Conservation (phyloP, 176 grass and related monocot genomes). For the Thalia dealbata region DNA sequence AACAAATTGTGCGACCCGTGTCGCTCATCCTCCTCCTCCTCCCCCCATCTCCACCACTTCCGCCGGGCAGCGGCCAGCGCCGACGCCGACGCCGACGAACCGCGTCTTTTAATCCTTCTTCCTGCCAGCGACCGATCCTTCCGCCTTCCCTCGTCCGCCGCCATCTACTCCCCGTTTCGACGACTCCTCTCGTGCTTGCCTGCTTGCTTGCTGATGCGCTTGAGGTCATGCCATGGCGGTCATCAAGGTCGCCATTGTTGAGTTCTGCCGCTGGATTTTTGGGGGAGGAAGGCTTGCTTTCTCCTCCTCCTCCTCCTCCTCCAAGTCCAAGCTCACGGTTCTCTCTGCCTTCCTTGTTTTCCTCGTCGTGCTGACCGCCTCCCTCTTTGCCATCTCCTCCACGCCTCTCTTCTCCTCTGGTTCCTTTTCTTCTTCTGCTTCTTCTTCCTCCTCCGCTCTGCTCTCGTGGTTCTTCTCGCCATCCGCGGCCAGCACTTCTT, state of each 20-base stretch:
- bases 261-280: conserved; percentile 12
- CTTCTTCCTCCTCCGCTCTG: conserved; percentile 7
- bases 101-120: no score
- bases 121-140: no score
- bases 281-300: conserved; percentile 21
- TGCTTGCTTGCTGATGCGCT: background rate
- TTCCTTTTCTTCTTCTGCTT: background rate
- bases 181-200: background rate
- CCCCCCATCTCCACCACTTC: no score
- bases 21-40: no score
- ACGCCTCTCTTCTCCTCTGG: conserved; percentile 2
- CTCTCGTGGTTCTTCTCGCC: conserved; percentile 11
- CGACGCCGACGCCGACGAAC: no score
- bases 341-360: conserved; percentile 25
- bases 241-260: background rate
- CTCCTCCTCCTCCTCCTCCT: background rate
- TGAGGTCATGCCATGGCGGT: background rate
- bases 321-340: conserved; percentile 18
- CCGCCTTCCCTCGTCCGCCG: background rate
- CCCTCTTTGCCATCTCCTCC: conserved; percentile 24
- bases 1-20: no score
- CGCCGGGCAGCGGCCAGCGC: no score
- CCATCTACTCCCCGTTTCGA: background rate
- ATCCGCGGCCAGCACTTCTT: background rate
- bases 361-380: conserved; percentile 9